Base-by-base conservation (phyloP, 495 filamentous ascomycete species). In the Penicillium maclennaniae region DNA sequence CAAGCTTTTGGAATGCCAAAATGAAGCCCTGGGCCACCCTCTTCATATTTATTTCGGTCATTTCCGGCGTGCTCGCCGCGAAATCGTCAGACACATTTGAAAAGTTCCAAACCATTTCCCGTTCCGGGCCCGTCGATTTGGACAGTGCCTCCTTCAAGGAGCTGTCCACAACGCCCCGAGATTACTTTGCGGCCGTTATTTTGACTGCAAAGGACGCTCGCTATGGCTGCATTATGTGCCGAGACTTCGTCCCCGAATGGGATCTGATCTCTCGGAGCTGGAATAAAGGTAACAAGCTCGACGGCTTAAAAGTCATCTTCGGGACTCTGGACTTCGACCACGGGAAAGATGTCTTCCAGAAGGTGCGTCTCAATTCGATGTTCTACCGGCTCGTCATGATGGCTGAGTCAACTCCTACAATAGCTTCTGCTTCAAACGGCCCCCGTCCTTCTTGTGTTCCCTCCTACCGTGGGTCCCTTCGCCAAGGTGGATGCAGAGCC, bases 401-500 rank as follows among this genome's bases (percentile, higher is more conserved):
- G 47, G 23, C 47, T 49, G 37, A 49, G 23, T 23, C 19, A 40
- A 27, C 2, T 36, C 3, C 27, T 42, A 7, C 14, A 58, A 49
- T 31, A 97, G 92, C 78, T 97, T 47, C 87, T 89, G 74, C 83
- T 99, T 37, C 92, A 96, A 84, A 95, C 93, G 36, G 93, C 95
- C 15, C 93, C 93, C 2, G 84, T 97, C 27, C 76, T 99, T 20
- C 78, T 92, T 36, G 65, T 96, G 44, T 97, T 95, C 78, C 89
- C 85, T 38, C 92, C 93, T 19, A 96, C 92, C 21, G 66, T 76
- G 42, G 93, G 93, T n/a, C 88, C 89, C 5, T 80, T 89, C 65
- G 88, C 92, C 34, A 86, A 82, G 58, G 66, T 82, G 34, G 83
- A 86, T 39, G 68, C 71, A 37, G 78, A 84, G 25, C 89, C 93